Base-by-base conservation (phyloP, 495 filamentous ascomycete genomes). In the Aspergillus egyptiacus region DNA sequence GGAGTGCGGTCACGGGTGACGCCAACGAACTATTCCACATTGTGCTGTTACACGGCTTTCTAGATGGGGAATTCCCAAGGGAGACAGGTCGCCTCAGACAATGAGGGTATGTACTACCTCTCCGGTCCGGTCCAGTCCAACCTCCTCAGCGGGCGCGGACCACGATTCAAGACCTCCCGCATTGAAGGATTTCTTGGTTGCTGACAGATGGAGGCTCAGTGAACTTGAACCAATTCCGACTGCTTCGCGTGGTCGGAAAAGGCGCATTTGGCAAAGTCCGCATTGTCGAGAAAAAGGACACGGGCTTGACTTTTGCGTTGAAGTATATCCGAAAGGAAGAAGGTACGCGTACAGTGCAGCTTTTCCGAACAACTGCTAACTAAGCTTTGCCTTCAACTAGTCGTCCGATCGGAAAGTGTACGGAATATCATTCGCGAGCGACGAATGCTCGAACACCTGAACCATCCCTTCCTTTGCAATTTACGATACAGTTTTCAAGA, bases 281-380 rank as follows among this genome's bases (percentile, higher is more conserved):
- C 50, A 98, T 98, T 57, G 93, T 98, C 57, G 93, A 98, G 73
- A 79, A 90, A 53, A 98, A 96, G 66, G 93, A 98, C 64, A 94
- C 91, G 1, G 84, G 83, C 36, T 83, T 86, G 63, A 91, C 91
- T 6, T 98, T 98, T 64, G 93, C 93, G 4, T 74, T 98, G 35
- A 98, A 97, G 63, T 97, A 98, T 66, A 97, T 98, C 43, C 84
- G 93, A 34, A 97, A 97, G 78, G 93, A 98, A 85, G 93, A 98
- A 79, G 87, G 91, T 94, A 59, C 45, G 84, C 3, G 19, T 30
- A 17, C 2, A 23, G 1, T 25, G 4, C 14, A 2, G 2, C n/a
- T 23, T 33, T 24, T 17, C 22, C 34, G 14, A 14, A 8, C 5
- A 2, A 9, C 15, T 14, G 19, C 13, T 20, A 15, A 18, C 17